phyloP scores from a whole-genome alignment of 2,329 filamentous ascomycete species.

The Teratosphaeria epicoccoides region DNA sequence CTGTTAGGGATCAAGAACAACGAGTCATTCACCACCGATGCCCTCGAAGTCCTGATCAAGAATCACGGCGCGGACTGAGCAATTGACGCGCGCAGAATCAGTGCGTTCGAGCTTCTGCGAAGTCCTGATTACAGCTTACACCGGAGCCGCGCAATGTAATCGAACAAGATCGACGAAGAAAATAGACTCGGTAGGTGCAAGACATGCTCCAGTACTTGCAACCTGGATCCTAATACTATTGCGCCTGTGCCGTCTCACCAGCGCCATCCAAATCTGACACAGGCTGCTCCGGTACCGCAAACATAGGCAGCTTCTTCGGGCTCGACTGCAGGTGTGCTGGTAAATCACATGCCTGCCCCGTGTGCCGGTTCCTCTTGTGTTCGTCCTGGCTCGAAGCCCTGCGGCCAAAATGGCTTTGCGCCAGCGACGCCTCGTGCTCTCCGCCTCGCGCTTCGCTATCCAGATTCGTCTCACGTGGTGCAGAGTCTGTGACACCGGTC shows the following conservation, averaged over 20 bases:
- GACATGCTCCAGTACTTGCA: background rate
- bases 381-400: conserved; percentile 11
- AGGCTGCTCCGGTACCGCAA: conserved; percentile 31
- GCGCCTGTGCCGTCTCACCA: background rate
- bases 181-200: too few species aligned
- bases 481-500: background rate
- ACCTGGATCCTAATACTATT: background rate
- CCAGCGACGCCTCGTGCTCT: conserved; percentile 1
- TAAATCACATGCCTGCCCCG: conserved; percentile 14
- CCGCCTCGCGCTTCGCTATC: background rate
- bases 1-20: too few species aligned
- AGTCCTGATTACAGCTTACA: too few species aligned
- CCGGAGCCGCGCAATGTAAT: too few species aligned
- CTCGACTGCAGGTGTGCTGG: conserved; percentile 16
- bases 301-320: conserved; percentile 33
- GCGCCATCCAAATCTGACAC: conserved; percentile 27
- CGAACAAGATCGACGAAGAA: too few species aligned
- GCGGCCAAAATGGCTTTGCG: conserved; percentile 2
- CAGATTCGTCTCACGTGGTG: background rate
- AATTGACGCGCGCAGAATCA: too few species aligned
- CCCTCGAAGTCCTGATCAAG: too few species aligned
- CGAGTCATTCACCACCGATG: too few species aligned
- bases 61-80: too few species aligned
- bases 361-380: conserved; percentile 9
- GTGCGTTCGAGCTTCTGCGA: too few species aligned